Evolutionary conservation across 805 yeast species (phyloP).

Genomic region (Aciculoconidium aculeatum): DNA sequence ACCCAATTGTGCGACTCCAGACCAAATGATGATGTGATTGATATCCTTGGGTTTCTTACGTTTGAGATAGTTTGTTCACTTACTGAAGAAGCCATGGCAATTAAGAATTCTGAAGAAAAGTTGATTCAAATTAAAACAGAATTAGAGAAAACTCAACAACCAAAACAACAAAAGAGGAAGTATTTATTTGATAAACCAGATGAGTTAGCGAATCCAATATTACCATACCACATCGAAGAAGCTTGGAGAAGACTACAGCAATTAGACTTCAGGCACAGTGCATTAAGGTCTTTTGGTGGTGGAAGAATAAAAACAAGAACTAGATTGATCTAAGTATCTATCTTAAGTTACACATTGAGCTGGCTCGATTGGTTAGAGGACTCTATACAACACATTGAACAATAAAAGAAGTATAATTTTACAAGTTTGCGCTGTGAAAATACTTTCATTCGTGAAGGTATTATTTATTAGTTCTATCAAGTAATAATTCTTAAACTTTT

Average conservation of each 20-base stretch:
- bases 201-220: slow-evolving; percentile 69
- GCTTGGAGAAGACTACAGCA: slow-evolving; percentile 82
- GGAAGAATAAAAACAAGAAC: slow-evolving; percentile 53
- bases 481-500: no score
- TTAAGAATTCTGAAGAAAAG: slow-evolving; percentile 64
- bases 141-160: slow-evolving; percentile 17
- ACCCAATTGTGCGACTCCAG: slow-evolving; percentile 77
- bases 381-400: no score
- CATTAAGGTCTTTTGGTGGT: slow-evolving; percentile 68
- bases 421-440: not conserved
- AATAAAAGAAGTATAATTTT: no score
- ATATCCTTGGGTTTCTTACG: slow-evolving; percentile 89
- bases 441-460: not conserved
- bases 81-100: slow-evolving; percentile 84
- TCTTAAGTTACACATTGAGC: no score
- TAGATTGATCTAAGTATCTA: slow-evolving; percentile 41
- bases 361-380: no score
- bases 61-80: slow-evolving; percentile 94
- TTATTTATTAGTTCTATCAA: slow-evolving; percentile 9
- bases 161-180: slow-evolving; percentile 36
- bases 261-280: slow-evolving; percentile 49
- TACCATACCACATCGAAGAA: slow-evolving; percentile 77
- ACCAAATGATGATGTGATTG: slow-evolving; percentile 95
- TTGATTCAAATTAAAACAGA: slow-evolving; percentile 26
- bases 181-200: slow-evolving; percentile 85